Evolutionary conservation across 1,139 yeast species (phyloP).

Genomic region (Candida glucosophila): DNA sequence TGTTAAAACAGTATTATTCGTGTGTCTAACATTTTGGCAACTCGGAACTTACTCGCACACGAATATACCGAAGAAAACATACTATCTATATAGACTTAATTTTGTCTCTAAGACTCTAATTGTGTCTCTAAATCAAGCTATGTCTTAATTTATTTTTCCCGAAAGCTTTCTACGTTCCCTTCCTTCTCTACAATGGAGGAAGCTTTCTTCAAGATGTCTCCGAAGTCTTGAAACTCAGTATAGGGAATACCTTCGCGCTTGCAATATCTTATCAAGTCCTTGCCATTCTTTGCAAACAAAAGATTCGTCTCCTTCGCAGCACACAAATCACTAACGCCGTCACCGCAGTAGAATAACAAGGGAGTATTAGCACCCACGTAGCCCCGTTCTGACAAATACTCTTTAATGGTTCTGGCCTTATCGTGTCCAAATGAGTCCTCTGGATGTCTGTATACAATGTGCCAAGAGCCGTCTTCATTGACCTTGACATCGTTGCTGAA

Average conservation of each 20-base stretch:
- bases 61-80: no score
- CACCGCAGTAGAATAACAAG: slow-evolving; percentile 83
- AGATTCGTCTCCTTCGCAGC: slow-evolving; percentile 95
- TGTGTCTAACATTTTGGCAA: no score
- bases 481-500: slow-evolving; percentile 70
- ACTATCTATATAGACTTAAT: no score
- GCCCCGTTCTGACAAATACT: slow-evolving; percentile 43
- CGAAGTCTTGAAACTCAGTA: slow-evolving; percentile 69
- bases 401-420: slow-evolving; percentile 73
- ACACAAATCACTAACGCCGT: slow-evolving; percentile 89
- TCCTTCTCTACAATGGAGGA: slow-evolving; percentile 18
- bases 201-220: slow-evolving; percentile 58
- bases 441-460: slow-evolving; percentile 70
- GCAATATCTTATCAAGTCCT: slow-evolving; percentile 82
- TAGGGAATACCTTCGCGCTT: slow-evolving; percentile 73
- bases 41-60: no score
- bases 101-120: no score
- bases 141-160: no score
- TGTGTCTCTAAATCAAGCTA: no score
- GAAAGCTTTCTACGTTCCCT: no score
- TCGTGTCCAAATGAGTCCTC: slow-evolving; percentile 91
- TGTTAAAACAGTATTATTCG: no score
- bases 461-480: slow-evolving; percentile 55
- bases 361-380: slow-evolving; percentile 30
- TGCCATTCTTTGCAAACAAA: slow-evolving; percentile 87